These are phyloP conservation scores for Tuctoria greenei DNA, from an alignment of 176 grass and related monocot species.

Conservation along the genomic window DNA sequence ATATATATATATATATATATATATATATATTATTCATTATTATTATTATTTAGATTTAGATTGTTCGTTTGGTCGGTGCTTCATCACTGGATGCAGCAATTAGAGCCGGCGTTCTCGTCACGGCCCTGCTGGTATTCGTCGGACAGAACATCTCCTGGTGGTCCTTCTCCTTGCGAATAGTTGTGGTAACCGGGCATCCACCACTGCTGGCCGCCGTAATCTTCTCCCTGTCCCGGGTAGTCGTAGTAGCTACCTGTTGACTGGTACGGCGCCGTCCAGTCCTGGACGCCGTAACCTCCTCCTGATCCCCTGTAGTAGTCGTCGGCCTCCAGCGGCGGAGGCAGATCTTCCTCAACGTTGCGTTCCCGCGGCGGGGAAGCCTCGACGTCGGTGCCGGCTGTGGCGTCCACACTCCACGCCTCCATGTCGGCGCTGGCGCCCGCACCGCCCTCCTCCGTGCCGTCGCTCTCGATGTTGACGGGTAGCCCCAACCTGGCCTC, in stretches of 20 bases:
- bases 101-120: neutral
- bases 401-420: no score
- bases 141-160: neutral
- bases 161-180: neutral
- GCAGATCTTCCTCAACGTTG: neutral
- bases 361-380: no score
- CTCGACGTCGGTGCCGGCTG: no score
- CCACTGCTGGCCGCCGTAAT: neutral
- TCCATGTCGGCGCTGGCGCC: neutral
- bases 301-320: neutral
- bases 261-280: neutral
- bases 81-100: neutral
- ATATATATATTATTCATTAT: no score
- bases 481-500: conserved; percentile 7
- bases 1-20: no score
- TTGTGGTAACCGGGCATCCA: neutral
- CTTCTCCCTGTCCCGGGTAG: neutral
- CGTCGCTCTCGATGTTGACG: conserved; percentile 25
- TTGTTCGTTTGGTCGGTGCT: no score
- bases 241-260: neutral
- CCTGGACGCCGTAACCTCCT: neutral
- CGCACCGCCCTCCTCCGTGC: neutral
- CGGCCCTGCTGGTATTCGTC: neutral
- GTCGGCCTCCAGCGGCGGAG: neutral
- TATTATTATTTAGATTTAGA: no score